phyloP scores from a whole-genome alignment of 768 basidiomycete species.

The Lactarius psammicola region DNA sequence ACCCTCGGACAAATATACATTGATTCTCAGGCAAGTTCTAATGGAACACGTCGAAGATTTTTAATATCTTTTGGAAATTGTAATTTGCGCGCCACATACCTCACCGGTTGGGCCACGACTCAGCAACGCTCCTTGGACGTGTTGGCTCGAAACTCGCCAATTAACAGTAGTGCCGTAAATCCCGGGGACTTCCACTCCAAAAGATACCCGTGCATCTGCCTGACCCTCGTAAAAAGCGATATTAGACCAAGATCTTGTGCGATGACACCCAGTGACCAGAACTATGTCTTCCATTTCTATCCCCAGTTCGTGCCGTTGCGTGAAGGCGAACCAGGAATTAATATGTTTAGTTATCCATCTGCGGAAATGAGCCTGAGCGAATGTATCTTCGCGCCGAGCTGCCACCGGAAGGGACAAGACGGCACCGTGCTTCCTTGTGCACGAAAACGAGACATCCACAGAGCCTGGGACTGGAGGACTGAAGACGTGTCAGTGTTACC shows the following conservation, averaged over 20 bases:
- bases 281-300: slow-evolving; percentile 12
- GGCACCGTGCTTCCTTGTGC: background rate
- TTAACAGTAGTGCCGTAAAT: too few species aligned
- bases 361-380: background rate
- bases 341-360: slow-evolving; percentile 3
- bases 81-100: too few species aligned
- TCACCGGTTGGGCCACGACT: background rate
- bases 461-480: too few species aligned
- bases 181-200: background rate
- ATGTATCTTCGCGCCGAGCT: background rate
- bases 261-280: slow-evolving; percentile 9
- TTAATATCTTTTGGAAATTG: too few species aligned
- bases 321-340: slow-evolving; percentile 3
- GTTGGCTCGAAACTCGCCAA: background rate
- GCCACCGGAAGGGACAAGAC: background rate
- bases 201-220: background rate
- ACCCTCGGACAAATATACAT: slow-evolving; percentile 3
- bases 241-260: slow-evolving; percentile 3
- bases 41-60: background rate
- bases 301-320: background rate
- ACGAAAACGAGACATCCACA: too few species aligned
- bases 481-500: too few species aligned
- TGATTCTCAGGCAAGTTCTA: background rate
- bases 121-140: background rate
- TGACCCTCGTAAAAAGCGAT: background rate